phyloP scores from a whole-genome alignment of 2,329 filamentous ascomycete species.

The Aspergillus hiratsukae region DNA sequence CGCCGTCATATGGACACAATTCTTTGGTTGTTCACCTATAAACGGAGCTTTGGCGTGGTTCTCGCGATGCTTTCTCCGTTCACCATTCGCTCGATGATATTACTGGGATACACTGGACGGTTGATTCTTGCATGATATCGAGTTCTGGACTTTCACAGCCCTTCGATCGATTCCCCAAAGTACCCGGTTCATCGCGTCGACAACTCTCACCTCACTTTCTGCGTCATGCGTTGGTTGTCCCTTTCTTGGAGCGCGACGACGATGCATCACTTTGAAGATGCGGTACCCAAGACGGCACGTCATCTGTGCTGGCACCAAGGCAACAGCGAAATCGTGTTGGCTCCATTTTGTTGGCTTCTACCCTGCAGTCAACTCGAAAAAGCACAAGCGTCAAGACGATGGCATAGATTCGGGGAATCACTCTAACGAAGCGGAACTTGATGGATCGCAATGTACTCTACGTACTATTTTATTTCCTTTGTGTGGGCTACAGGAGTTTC shows the following conservation, averaged over 20 bases:
- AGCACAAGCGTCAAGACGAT: background rate
- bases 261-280: background rate
- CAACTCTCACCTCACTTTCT: background rate
- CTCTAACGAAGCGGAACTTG: background rate
- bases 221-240: background rate
- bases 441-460: background rate
- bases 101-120: slow-evolving; percentile 8
- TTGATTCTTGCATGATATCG: slow-evolving; percentile 1
- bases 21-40: slow-evolving; percentile 1
- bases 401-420: background rate
- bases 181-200: background rate
- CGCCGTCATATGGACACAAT: slow-evolving; percentile 2
- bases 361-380: background rate
- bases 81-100: slow-evolving; percentile 5
- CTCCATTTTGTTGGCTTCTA: background rate
- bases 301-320: background rate
- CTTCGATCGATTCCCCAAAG: background rate
- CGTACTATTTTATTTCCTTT: background rate
- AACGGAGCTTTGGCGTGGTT: background rate
- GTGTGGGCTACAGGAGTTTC: background rate
- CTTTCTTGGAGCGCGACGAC: background rate
- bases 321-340: background rate
- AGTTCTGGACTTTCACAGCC: background rate
- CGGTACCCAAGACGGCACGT: background rate
- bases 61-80: background rate